Evolutionary conservation across 2,329 filamentous ascomycete genomes (phyloP), one percentile per base, ranked within the genome.

Genomic region (Apiospora sp.): DNA sequence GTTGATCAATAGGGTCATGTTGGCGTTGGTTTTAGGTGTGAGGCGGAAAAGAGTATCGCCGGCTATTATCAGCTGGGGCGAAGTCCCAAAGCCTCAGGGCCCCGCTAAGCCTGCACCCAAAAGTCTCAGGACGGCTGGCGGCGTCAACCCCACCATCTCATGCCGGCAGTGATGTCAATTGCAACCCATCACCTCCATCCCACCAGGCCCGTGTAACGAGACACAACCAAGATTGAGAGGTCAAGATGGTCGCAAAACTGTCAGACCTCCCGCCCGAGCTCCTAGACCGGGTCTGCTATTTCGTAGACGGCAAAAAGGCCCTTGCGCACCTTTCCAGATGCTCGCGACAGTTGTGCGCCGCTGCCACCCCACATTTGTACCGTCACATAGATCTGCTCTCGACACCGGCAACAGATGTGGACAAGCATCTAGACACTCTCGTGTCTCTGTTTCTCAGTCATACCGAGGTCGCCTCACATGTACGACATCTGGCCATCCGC

Each of bases 261-360:
- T 58, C 67, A 2, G 37, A 64, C 16, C 72, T 73, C 14, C 72
- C 72, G 24, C 70, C 72, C 22, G 72, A 73, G 72, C 67, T 73
- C 1, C 70, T 73, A 51, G 70, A 24, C 30, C 67, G 48, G 27
- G 68, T 73, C 34, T 73, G 72, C 46, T 46, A 68, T 19, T 71
- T 70, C 16, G 54, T 73, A n/a, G 70, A 58, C 8, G 14, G 24
- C 44, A 71, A 70, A 30, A 48, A 58, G 30, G 19, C 64, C 1
- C 30, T 72, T 3, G 46, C 41, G 7, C 68, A 67, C n/a, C 61
- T 73, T 19, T 58, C 67, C 12, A 70, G 34, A 37, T 70, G 67
- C 30, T 71, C 70, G n/a, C 67, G 70, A 12, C 43, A 73, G 24
- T 71, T 71, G 41, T 71, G 68, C 49, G 72, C 51, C 3, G 70